Conservation (phyloP, 768 basidiomycete genomes). For the Pulveroboletus ravenelii region DNA sequence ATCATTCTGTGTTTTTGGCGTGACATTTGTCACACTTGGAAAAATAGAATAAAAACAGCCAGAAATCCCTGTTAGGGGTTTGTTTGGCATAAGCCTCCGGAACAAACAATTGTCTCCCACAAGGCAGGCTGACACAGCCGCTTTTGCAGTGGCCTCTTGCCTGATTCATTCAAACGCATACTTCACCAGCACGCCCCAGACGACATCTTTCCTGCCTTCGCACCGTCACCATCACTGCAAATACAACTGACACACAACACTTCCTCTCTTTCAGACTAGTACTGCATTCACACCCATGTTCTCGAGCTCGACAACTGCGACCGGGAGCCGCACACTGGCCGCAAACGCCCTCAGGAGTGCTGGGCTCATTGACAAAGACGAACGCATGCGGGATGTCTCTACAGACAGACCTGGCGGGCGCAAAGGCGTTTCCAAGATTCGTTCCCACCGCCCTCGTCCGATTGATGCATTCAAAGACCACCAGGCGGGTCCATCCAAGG, state of each 20-base stretch:
- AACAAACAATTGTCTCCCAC: slow-evolving; percentile 19
- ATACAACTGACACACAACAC: not conserved
- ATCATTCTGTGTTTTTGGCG: slow-evolving; percentile 11
- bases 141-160: slow-evolving; percentile 10
- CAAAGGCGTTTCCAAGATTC: slow-evolving; percentile 60
- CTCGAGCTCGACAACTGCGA: slow-evolving; percentile 55
- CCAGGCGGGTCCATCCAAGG: slow-evolving; percentile 40
- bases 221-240: slow-evolving; percentile 12
- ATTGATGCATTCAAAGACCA: slow-evolving; percentile 56
- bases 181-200: slow-evolving; percentile 1
- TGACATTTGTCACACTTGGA: slow-evolving; percentile 20
- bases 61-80: not conserved
- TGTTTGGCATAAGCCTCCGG: slow-evolving; percentile 26
- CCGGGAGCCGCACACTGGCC: slow-evolving; percentile 56
- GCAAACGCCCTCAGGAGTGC: slow-evolving; percentile 60
- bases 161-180: slow-evolving; percentile 16
- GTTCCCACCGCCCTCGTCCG: slow-evolving; percentile 55
- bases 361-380: slow-evolving; percentile 73
- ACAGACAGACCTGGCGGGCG: slow-evolving; percentile 66
- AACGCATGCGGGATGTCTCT: slow-evolving; percentile 66
- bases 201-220: slow-evolving; percentile 13
- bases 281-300: slow-evolving; percentile 37
- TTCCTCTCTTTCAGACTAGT: not conserved
- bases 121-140: slow-evolving; percentile 22
- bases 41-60: not conserved